Base-by-base conservation (phyloP, 345 rosid genomes). In the Eucalyptus erythrocorys region DNA sequence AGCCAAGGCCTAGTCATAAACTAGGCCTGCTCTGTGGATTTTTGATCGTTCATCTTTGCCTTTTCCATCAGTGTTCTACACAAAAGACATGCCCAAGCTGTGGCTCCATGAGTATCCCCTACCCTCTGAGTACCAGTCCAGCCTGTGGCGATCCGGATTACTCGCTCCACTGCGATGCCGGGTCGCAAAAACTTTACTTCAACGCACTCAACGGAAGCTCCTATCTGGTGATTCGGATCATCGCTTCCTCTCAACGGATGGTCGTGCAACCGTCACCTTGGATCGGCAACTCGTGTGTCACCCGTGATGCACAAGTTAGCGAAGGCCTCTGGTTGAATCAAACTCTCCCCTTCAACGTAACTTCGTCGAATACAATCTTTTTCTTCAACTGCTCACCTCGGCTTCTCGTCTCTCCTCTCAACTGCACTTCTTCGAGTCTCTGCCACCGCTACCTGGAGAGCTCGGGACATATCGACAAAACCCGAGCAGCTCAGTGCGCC, bases 341-440 rank as follows among this genome's bases (percentile, higher is more conserved):
- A 79, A 86, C 95, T 17, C 95, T 93, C 88, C 96, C 97, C 88
- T 95, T 95, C 79, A 95, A 94, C 87, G 88, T 94, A 68, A 94
- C 95, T 86, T 91, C 93, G 14, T 93, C 97, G 5, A 95, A 94
- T 92, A 94, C 96, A 1, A 89, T 95, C 90, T 94, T 94, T 81
- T 92, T 95, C 71, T 91, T 94, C 87, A 93, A 93, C 88, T 95
- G 97, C 79, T 95, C 97, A 2, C 97, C 97, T 1, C 92, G 94
- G 26, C 94, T 95, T 21, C 85, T 95, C 40, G 87, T 93, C 71
- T 93, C 96, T 88, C 96, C 95, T 66, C 93, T 95, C 43, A 95
- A 95, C 48, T 95, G 97, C 88, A 92, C 95, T 43, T 87, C 93
- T 14, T 90, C 94, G 21, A 95, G 95, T 88, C 96, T 95, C 32